A percentile compares a stretch with the other conserved stretches of the same genome.
Evolutionary conservation across 257 asterid genomes (phyloP).

Genomic region (Penstemon barbatus): DNA sequence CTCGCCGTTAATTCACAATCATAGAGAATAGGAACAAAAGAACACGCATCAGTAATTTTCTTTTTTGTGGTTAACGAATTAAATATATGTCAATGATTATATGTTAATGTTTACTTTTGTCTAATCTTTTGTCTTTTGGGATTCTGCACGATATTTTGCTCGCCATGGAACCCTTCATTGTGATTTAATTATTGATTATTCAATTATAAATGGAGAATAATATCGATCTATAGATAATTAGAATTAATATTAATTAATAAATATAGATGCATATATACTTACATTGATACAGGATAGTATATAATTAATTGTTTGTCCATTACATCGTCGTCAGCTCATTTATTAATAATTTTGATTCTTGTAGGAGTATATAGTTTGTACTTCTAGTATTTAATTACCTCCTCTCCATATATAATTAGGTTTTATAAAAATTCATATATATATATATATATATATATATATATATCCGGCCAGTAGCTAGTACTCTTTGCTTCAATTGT

Average conservation of each 20-base stretch:
- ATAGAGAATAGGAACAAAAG: slow-evolving; percentile 27
- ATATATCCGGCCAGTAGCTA: neutral
- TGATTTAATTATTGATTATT: slow-evolving; percentile 24
- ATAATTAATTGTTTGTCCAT: neutral
- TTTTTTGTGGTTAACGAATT: slow-evolving; percentile 16
- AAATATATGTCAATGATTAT: slow-evolving; percentile 24
- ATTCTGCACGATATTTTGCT: slow-evolving; percentile 65
- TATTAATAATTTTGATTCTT: neutral
- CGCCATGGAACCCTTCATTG: slow-evolving; percentile 37
- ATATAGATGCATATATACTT: neutral
- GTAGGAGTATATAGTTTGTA: neutral
- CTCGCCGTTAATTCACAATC: neutral
- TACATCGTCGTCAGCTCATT: slow-evolving; percentile 17
- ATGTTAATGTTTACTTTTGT: slow-evolving; percentile 40
- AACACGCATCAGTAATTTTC: slow-evolving; percentile 10
- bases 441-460: too few species aligned
- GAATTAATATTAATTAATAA: neutral
- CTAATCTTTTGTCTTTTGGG: slow-evolving; percentile 51
- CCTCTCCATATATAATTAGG: neutral
- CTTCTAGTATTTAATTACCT: neutral
- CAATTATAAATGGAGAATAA: slow-evolving; percentile 23
- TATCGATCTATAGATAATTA: neutral
- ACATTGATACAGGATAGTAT: neutral
- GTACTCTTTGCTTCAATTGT: neutral
- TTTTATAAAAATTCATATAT: neutral